Evolutionary conservation across 768 basidiomycete species (phyloP).

Genomic region (Podaxis sp.): DNA sequence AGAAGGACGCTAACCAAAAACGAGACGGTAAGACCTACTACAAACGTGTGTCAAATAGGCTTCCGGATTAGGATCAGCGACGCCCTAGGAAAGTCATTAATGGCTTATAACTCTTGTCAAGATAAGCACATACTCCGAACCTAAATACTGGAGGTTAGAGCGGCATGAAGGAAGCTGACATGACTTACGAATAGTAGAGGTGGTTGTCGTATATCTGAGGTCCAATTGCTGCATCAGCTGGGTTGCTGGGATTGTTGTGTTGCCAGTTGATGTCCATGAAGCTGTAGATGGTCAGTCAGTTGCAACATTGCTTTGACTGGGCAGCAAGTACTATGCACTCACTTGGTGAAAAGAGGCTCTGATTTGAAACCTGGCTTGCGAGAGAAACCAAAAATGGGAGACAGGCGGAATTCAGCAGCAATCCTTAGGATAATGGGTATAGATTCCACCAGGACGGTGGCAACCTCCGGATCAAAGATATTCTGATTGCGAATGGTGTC

Average conservation of each 20-base stretch:
- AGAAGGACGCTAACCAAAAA: background rate
- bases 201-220: conserved; percentile 80
- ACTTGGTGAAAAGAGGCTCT: conserved; percentile 38
- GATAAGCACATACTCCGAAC: conserved; percentile 49
- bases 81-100: conserved; percentile 47
- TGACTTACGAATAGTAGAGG: conserved; percentile 67
- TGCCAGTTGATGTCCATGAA: conserved; percentile 88
- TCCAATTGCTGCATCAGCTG: conserved; percentile 64
- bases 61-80: conserved; percentile 60
- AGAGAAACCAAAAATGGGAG: conserved; percentile 20
- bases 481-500: conserved; percentile 17
- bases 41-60: conserved; percentile 71
- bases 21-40: conserved; percentile 43
- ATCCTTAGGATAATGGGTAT: conserved; percentile 37
- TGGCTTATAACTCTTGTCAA: conserved; percentile 4
- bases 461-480: conserved; percentile 28
- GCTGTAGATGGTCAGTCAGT: conserved; percentile 31
- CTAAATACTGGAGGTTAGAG: conserved; percentile 27
- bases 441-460: conserved; percentile 32
- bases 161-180: background rate
- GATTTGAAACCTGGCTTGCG: background rate
- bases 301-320: background rate
- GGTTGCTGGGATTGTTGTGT: conserved; percentile 65
- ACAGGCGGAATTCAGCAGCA: conserved; percentile 24
- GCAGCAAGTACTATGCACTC: conserved; percentile 9